A percentile compares a stretch with the other conserved stretches of the same genome.
These are phyloP conservation scores for Rhodotorula sp. DNA, from an alignment of 1,284 basidiomycete genomes.

Conservation along the genomic window DNA sequence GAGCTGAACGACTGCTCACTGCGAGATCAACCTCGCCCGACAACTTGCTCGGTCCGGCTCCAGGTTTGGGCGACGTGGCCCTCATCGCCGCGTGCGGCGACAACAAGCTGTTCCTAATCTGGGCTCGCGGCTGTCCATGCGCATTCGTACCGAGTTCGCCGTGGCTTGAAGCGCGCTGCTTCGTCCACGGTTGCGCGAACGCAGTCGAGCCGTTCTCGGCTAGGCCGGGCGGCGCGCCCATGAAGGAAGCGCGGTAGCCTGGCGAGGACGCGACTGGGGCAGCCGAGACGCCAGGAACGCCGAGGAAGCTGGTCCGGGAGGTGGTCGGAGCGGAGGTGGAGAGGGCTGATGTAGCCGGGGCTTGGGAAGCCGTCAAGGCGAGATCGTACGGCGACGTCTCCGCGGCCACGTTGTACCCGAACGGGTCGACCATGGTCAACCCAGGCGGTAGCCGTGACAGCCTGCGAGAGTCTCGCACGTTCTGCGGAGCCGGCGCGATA, in stretches of 20 bases:
- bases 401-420: conserved; percentile 31
- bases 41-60: conserved; percentile 29
- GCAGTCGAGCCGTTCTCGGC: not conserved
- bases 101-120: conserved; percentile 21
- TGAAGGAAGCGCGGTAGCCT: not conserved
- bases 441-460: conserved; percentile 29
- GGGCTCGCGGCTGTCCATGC: conserved; percentile 5
- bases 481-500: conserved; percentile 4
- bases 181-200: conserved; percentile 18
- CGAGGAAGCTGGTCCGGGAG: not conserved
- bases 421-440: conserved; percentile 36
- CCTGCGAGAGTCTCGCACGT: conserved; percentile 3
- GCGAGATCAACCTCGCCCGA: conserved; percentile 38
- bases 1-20: conserved; percentile 5
- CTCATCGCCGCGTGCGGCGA: not conserved
- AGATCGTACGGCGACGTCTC: conserved; percentile 38
- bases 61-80: not conserved
- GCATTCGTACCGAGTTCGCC: conserved; percentile 7
- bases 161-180: conserved; percentile 11
- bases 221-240: not conserved
- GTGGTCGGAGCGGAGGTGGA: not conserved
- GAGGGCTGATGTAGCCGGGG: not conserved
- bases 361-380: conserved; percentile 11
- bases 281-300: conserved; percentile 6
- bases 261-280: conserved; percentile 6